Conservation (phyloP, 768 basidiomycete species). For the Xanthoconium stramineum region DNA sequence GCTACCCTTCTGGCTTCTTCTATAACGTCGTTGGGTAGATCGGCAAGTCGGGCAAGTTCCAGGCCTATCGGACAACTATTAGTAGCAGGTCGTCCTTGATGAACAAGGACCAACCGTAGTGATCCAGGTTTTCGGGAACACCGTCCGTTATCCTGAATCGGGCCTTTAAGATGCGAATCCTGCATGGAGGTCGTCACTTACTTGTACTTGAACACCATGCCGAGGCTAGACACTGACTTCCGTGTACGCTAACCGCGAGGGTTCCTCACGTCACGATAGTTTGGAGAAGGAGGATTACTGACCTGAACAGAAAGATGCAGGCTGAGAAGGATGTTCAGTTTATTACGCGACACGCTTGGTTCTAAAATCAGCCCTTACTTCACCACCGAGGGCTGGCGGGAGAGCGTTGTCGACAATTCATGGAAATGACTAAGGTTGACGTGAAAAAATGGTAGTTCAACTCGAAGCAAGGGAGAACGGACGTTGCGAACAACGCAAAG, state of each 20-base stretch:
- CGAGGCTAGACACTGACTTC: conserved; percentile 54
- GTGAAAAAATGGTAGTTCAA: conserved; percentile 1
- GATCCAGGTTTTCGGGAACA: conserved; percentile 52
- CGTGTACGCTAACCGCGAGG: conserved; percentile 45
- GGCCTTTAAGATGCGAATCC: neutral
- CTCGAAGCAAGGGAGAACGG: conserved; percentile 15
- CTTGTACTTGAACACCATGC: conserved; percentile 80
- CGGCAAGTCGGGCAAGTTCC: conserved; percentile 84
- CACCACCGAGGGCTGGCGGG: conserved; percentile 72
- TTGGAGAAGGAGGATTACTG: conserved; percentile 4
- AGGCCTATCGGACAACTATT: conserved; percentile 54
- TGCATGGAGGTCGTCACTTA: conserved; percentile 24
- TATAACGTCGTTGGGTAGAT: conserved; percentile 73
- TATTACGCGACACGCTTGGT: neutral
- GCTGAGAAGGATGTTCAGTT: conserved; percentile 37
- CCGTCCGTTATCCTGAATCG: conserved; percentile 69
- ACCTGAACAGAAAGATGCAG: conserved; percentile 83
- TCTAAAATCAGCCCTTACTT: conserved; percentile 48
- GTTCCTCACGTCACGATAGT: neutral
- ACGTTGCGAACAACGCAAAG: conserved; percentile 93
- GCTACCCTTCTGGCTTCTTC: conserved; percentile 61
- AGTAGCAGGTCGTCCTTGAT: neutral
- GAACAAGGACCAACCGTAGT: conserved; percentile 57
- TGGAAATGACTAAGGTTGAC: conserved; percentile 59
- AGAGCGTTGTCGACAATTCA: conserved; percentile 75